Percentiles rank a stretch among this genome's conserved stretches.
Evolutionary conservation across 768 basidiomycete genomes (phyloP).

Genomic region (Boletus speciosus): DNA sequence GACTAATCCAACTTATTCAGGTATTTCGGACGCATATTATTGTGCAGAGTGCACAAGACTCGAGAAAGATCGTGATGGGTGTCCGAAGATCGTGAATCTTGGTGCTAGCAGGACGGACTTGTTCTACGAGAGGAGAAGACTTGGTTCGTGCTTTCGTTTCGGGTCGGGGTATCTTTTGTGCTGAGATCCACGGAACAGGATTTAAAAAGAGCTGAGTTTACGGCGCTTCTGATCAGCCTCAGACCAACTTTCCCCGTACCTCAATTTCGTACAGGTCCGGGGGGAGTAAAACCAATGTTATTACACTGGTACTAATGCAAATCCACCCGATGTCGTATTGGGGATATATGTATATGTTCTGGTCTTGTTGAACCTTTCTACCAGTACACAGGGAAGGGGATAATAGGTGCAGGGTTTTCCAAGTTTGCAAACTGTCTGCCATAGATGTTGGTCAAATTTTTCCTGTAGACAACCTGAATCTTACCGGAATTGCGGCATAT

Average conservation of each 20-base stretch:
- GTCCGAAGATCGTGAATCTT: slow-evolving; percentile 97
- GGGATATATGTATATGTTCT: slow-evolving; percentile 4
- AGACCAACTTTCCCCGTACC: not conserved
- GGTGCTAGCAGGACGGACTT: slow-evolving; percentile 90
- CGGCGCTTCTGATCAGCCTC: not conserved
- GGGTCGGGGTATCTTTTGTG: not conserved
- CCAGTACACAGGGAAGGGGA: slow-evolving; percentile 60
- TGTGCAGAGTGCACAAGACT: slow-evolving; percentile 96
- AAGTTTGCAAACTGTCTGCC: slow-evolving; percentile 53
- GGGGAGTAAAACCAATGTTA: not conserved
- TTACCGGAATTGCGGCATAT: slow-evolving; percentile 72
- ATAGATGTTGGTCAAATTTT: slow-evolving; percentile 9
- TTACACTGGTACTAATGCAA: slow-evolving; percentile 5
- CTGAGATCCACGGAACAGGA: slow-evolving; percentile 10
- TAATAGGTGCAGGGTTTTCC: slow-evolving; percentile 59
- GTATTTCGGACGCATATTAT: slow-evolving; percentile 98
- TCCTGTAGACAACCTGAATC: slow-evolving; percentile 18
- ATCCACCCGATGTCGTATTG: not conserved
- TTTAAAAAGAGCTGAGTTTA: slow-evolving; percentile 32
- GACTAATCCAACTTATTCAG: slow-evolving; percentile 37
- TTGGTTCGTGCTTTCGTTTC: slow-evolving; percentile 48
- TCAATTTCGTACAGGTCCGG: not conserved
- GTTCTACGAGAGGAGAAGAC: slow-evolving; percentile 85
- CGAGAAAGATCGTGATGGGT: slow-evolving; percentile 97
- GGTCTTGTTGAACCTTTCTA: slow-evolving; percentile 14